Base-by-base conservation (phyloP, 2,329 filamentous ascomycete genomes). In the Sporothrix protearum region DNA sequence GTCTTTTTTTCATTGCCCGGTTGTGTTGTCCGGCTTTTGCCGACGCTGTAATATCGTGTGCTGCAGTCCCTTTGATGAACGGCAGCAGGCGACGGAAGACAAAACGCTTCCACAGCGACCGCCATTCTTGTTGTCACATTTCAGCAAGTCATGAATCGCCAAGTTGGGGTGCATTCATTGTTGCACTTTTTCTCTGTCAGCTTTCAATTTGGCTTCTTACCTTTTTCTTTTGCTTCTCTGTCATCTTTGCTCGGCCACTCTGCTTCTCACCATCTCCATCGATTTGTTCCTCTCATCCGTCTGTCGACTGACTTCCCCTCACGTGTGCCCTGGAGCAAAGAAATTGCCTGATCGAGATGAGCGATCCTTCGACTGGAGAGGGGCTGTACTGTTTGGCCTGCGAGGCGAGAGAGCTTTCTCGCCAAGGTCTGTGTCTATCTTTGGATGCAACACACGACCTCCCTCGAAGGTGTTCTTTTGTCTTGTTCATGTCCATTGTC, bases 241-340 rank as follows among this genome's bases (percentile, higher is more conserved):
- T 68, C 12, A 25, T 53, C 10, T 5, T 36, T 25, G 33, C 25
- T 22, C 30, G 22, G 49, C 28, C 28, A 28, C 49, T 53, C 49
- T 53, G 22, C 28, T 22, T 14, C 25, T 53, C 19, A 5, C 22
- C 12, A 28, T 28, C 49, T 25, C 49, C 28, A 30, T 42, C 3
- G 12, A 33, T 25, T 19, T 67, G 59, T 45, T 66, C 69, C 55
- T 71, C 47, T 66, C 47, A 51, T 7, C 59, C 33, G 63, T 47
- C n/a, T 74, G 76, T 10, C 78, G 80, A 73, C 81, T 78, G 80
- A 73, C 80, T 36, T 45, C n/a, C 30, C 28, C 49, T 71, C 61
- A 28, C 47, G 8, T 36, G n/a, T n/a, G 25, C 3, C n/a, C 36
- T 69, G 67, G 67, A 42, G 30, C 33, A 68, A 68, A 42, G 67